Evolutionary conservation across 73 alveolate species (phyloP), one percentile per base, ranked within the genome.

Genomic region (Effrenium voratum): DNA sequence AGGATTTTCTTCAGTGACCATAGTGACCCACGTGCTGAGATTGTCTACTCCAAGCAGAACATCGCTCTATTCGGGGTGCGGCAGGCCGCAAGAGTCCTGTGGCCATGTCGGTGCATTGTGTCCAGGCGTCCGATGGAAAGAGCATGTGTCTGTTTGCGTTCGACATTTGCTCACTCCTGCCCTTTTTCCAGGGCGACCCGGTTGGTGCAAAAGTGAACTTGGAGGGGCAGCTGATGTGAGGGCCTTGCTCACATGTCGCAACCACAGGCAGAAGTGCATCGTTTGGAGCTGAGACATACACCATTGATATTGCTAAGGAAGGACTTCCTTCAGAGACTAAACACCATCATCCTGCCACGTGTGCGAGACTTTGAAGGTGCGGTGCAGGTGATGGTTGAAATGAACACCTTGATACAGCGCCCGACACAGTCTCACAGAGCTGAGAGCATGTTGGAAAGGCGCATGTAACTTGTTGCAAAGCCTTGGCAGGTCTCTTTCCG

Each of bases 321-420:
- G 0, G 95, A 88, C 52, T 88, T 88, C 36, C 68, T 88, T 70
- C 70, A 73, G 49, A 45, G 98, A 59, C 91, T 91, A 22, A 91
- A 91, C 98, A 91, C 90, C 30, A 73, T 91, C 50, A 40, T 91
- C 59, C 77, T 91, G 63, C 98, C 98, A 22, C 98, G 98, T 28
- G 98, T 91, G 52, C 90, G 98, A 72, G 98, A 91, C 47, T 91
- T 91, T 46, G 91, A 91, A 91, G 98, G 98, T 79, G 34, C 45
- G 19, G 8, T 68, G 80, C 43, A n/a, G 81, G 43, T 68, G 81
- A 34, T 68, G 45, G 43, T 12, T 68, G 81, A 68, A 36, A 68
- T 68, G 81, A 19, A 19, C n/a, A n/a, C n/a, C n/a, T n/a, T n/a
- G n/a, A n/a, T n/a, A n/a, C n/a, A n/a, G n/a, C n/a, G n/a, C n/a